A percentile compares a stretch with the other conserved stretches of the same genome.
Evolutionary conservation across 129 eudicot genomes (phyloP).

Genomic region (Flaveria trinervia): DNA sequence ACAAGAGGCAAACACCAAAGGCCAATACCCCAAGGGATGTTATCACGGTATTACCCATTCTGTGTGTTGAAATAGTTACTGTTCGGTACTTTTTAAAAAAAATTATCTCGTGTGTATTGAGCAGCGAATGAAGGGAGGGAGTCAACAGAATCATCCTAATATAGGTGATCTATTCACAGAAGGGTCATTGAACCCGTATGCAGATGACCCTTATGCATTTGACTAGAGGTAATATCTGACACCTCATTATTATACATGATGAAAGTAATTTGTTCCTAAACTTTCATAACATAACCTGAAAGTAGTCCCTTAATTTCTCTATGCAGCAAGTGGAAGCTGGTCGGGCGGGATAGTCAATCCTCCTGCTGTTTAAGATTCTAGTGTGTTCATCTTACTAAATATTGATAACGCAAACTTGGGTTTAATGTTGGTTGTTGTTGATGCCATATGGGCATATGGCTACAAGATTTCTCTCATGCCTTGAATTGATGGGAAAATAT

Average conservation of each 20-base stretch:
- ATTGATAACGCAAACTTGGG: background rate
- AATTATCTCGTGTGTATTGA: slow-evolving; percentile 1
- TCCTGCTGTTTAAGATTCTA: slow-evolving; percentile 4
- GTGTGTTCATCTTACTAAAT: background rate
- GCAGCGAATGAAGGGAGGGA: slow-evolving; percentile 55
- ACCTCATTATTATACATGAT: slow-evolving; percentile 10
- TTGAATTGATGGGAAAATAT: slow-evolving; percentile 9
- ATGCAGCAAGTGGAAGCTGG: background rate
- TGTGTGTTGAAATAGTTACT: background rate
- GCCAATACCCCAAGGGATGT: slow-evolving; percentile 61
- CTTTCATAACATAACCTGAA: slow-evolving; percentile 7
- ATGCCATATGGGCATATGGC: slow-evolving; percentile 1
- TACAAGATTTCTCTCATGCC: background rate
- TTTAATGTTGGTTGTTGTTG: background rate
- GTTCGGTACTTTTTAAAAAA: background rate
- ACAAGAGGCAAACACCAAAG: slow-evolving; percentile 61
- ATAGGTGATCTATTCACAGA: slow-evolving; percentile 88
- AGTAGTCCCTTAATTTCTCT: background rate
- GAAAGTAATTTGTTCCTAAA: slow-evolving; percentile 10
- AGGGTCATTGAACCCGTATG: slow-evolving; percentile 95
- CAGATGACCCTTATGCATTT: slow-evolving; percentile 93
- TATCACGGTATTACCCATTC: slow-evolving; percentile 44
- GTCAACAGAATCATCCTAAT: slow-evolving; percentile 54
- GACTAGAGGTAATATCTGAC: slow-evolving; percentile 63
- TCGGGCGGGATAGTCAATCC: background rate